Percentiles rank a stretch among this genome's conserved stretches.
These are phyloP conservation scores for Oryza meyeriana DNA, from an alignment of 176 grass and related monocot species.

Conservation along the genomic window DNA sequence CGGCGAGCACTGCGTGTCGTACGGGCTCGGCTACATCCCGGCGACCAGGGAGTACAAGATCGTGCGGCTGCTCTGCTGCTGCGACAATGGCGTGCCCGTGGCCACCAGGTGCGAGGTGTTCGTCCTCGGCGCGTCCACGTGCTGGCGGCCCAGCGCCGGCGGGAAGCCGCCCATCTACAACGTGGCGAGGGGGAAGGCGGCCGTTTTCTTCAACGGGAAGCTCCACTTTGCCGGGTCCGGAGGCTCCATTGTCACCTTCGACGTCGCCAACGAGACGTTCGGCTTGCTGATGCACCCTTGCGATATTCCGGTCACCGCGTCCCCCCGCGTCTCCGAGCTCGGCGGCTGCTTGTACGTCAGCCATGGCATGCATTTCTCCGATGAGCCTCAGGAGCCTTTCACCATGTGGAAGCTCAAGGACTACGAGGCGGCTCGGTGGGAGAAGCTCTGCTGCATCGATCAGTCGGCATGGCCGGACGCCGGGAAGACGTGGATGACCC, in stretches of 20 bases:
- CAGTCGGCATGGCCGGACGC: neutral
- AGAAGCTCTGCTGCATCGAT: neutral
- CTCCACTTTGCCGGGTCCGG: neutral
- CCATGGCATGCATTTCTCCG: neutral
- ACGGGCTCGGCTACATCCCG: neutral
- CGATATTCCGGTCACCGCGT: too few species aligned
- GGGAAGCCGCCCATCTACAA: too few species aligned
- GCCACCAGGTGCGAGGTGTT: neutral
- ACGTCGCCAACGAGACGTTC: neutral
- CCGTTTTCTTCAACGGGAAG: slow-evolving; percentile 1
- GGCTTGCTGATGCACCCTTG: too few species aligned
- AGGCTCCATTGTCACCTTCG: neutral
- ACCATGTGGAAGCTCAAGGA: slow-evolving; percentile 6
- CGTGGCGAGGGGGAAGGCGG: neutral
- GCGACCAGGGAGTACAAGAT: neutral
- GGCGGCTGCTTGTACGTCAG: neutral
- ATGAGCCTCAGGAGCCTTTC: neutral
- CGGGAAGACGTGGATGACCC: neutral
- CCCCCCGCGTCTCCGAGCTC: too few species aligned
- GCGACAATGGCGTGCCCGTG: neutral
- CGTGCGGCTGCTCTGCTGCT: neutral
- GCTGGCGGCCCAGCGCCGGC: neutral
- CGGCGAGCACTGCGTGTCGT: neutral
- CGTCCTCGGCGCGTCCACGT: neutral
- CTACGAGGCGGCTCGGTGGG: neutral